Evolutionary conservation across 192 early-diverging fungal genomes (phyloP).

Genomic region (Dissophora globulifera): DNA sequence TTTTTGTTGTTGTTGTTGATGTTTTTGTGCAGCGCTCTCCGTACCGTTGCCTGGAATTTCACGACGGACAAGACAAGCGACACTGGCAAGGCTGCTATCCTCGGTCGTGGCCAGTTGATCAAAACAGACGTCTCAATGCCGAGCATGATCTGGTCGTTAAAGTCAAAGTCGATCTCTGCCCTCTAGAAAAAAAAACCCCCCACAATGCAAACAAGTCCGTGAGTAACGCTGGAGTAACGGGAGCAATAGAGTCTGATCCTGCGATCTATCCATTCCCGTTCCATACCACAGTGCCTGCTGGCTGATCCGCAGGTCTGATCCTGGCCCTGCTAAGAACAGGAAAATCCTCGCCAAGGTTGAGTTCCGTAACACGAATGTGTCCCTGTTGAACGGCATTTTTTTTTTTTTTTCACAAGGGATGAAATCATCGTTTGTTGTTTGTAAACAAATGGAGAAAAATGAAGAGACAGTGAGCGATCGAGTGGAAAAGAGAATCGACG

Average conservation of each 20-base stretch:
- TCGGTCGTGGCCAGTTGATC: constrained; percentile 94
- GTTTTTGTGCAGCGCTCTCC: background rate
- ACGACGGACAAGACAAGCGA: constrained; percentile 86
- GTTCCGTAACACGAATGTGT: constrained; percentile 65
- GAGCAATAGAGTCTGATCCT: too few species aligned
- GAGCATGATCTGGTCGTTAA: constrained; percentile 92
- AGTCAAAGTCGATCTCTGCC: constrained; percentile 86
- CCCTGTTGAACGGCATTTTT: too few species aligned
- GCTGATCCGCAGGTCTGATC: constrained; percentile 62
- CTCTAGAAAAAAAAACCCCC: constrained; percentile 47
- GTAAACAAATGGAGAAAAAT: background rate
- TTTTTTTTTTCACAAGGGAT: too few species aligned
- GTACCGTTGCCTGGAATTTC: constrained; percentile 90
- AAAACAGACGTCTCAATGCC: constrained; percentile 92
- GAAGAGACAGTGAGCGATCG: too few species aligned
- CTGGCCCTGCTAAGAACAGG: constrained; percentile 66
- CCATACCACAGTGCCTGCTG: constrained; percentile 61
- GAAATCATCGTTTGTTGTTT: too few species aligned
- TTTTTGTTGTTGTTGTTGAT: background rate
- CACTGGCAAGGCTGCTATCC: constrained; percentile 92
- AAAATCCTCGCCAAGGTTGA: constrained; percentile 68
- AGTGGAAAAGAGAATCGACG: too few species aligned
- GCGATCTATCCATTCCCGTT: constrained; percentile 2
- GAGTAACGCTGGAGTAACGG: too few species aligned
- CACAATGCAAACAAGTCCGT: too few species aligned